phyloP scores from a whole-genome alignment of 2,329 filamentous ascomycete genomes.

The Clonostachys solani region DNA sequence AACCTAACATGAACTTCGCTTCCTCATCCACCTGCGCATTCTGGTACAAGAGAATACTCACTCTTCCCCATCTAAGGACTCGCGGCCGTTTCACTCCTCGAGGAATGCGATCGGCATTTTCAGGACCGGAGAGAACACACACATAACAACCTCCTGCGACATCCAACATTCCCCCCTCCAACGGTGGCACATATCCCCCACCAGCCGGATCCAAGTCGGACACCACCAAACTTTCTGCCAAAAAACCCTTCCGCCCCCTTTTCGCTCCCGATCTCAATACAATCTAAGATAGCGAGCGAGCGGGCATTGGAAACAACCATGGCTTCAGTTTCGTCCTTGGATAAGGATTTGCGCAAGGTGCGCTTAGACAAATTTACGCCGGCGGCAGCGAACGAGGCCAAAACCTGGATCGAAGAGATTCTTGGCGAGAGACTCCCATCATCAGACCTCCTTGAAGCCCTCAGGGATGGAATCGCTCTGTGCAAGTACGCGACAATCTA shows the following conservation, averaged over 20 bases:
- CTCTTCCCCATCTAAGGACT: no score
- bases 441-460: constrained; percentile 74
- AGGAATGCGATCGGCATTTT: no score
- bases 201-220: no score
- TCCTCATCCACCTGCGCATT: no score
- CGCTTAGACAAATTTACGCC: constrained; percentile 92
- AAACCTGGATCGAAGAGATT: constrained; percentile 78
- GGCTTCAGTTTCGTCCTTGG: constrained; percentile 90
- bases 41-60: no score
- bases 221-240: no score
- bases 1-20: no score
- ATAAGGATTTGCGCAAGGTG: constrained; percentile 92
- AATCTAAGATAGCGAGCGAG: neutral
- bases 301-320: constrained; percentile 39
- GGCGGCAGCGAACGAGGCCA: constrained; percentile 79
- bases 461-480: constrained; percentile 88
- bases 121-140: no score
- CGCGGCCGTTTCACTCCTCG: no score
- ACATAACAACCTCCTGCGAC: no score
- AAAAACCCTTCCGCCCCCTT: neutral
- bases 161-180: no score
- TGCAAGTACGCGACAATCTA: constrained; percentile 63
- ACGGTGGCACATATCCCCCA: no score
- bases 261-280: neutral
- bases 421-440: constrained; percentile 69